phyloP scores from a whole-genome alignment of 2,329 filamentous ascomycete genomes.

The Rhynchosporium graminicola region DNA sequence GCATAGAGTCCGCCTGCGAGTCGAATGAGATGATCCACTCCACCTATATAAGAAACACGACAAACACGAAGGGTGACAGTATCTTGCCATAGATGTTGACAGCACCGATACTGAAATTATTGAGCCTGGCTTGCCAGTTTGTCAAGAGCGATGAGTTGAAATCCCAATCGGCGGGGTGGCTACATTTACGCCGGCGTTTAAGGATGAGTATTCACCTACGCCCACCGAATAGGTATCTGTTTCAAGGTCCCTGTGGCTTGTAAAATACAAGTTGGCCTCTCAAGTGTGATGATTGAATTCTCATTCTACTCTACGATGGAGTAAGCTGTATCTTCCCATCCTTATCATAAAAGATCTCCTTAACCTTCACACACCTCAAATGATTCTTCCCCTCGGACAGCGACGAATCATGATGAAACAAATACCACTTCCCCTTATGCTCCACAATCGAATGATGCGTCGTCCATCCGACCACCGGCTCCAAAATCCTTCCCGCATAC shows the following conservation, averaged over 20 bases:
- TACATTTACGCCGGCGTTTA: too few species aligned
- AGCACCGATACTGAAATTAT: not conserved
- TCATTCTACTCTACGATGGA: constrained; percentile 1
- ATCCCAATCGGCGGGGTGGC: too few species aligned
- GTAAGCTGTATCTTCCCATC: constrained; percentile 57
- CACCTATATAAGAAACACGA: not conserved
- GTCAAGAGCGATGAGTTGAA: too few species aligned
- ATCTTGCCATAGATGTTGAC: constrained; percentile 5
- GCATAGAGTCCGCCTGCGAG: not conserved
- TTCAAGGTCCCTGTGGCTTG: too few species aligned
- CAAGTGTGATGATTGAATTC: not conserved
- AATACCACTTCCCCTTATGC: constrained; percentile 69
- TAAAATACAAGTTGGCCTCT: too few species aligned
- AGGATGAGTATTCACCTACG: too few species aligned
- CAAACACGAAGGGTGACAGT: not conserved
- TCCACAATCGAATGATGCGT: constrained; percentile 80
- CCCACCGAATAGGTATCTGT: too few species aligned
- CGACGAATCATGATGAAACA: constrained; percentile 77
- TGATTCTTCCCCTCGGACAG: constrained; percentile 67
- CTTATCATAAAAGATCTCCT: constrained; percentile 71
- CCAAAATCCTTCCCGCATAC: constrained; percentile 69
- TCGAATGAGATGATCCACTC: constrained; percentile 10
- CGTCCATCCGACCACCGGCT: constrained; percentile 79
- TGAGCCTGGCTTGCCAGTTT: not conserved
- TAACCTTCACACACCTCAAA: constrained; percentile 71